Evolutionary conservation across 1,284 basidiomycete genomes (phyloP).

Genomic region (Sporisorium reilianum): DNA sequence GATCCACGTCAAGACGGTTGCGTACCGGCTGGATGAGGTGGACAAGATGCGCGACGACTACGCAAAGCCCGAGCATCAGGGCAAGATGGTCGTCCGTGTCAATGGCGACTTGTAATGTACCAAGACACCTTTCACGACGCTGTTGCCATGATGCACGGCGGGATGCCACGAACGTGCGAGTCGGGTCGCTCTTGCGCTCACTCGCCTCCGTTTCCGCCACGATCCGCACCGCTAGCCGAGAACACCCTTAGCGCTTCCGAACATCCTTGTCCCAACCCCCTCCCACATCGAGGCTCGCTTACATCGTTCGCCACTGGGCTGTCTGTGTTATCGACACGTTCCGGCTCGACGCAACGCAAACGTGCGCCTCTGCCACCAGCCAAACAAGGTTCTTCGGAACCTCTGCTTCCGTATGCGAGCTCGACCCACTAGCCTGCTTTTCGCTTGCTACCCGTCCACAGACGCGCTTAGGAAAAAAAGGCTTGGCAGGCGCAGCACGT

Average conservation of each 20-base stretch:
- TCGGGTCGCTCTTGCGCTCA: no score
- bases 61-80: constrained; percentile 27
- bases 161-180: background rate
- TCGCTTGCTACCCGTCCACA: background rate
- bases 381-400: background rate
- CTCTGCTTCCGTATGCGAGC: background rate
- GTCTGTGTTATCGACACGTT: no score
- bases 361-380: background rate
- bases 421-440: background rate
- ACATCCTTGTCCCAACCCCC: constrained; percentile 9
- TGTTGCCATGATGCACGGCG: background rate
- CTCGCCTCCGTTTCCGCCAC: no score
- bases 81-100: constrained; percentile 37
- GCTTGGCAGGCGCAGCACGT: constrained; percentile 3
- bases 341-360: background rate
- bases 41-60: constrained; percentile 43
- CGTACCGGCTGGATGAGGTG: constrained; percentile 47
- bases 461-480: background rate
- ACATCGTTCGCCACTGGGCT: background rate
- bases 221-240: constrained; percentile 8
- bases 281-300: background rate
- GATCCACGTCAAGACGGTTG: constrained; percentile 45
- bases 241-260: constrained; percentile 23
- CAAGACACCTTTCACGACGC: no score
- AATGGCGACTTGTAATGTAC: constrained; percentile 17